A percentile compares a stretch with the other conserved stretches of the same genome.
Evolutionary conservation across 129 eudicot species (phyloP).

Genomic region (Apium graveolens): DNA sequence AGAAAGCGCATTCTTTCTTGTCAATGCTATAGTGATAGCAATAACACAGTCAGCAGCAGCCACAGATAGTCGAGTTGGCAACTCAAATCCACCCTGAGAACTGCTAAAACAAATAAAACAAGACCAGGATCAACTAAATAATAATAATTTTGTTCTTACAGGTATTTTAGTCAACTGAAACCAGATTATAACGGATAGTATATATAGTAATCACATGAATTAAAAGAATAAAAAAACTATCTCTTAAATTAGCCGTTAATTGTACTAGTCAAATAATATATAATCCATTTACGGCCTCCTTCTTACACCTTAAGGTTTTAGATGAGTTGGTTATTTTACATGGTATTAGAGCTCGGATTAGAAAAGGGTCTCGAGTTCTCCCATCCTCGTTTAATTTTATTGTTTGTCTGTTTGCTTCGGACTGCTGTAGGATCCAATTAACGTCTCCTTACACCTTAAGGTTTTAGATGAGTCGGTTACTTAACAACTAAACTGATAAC

Average conservation of each 20-base stretch:
- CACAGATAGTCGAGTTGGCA: constrained; percentile 90
- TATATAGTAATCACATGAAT: neutral
- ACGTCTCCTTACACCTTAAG: too few relatives aligned
- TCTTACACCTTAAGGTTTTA: too few relatives aligned
- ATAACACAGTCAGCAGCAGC: constrained; percentile 81
- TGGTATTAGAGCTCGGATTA: too few relatives aligned
- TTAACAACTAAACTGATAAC: neutral
- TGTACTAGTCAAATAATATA: neutral
- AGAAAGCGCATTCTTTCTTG: constrained; percentile 35
- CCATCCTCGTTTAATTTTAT: too few relatives aligned
- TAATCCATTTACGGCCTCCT: too few relatives aligned
- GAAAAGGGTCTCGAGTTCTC: too few relatives aligned
- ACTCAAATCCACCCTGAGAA: constrained; percentile 77
- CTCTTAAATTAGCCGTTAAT: neutral
- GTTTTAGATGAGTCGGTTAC: too few relatives aligned
- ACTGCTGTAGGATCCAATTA: too few relatives aligned
- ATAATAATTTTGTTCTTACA: neutral
- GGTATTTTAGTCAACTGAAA: neutral
- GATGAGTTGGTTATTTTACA: too few relatives aligned
- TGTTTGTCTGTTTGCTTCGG: too few relatives aligned
- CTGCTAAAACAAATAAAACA: constrained; percentile 33
- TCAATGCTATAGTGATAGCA: constrained; percentile 52
- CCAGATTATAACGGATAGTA: neutral
- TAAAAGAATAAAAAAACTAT: neutral
- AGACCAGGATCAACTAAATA: neutral